Percentiles rank a stretch among this genome's conserved stretches.
Evolutionary conservation across 1,284 basidiomycete species (phyloP).

Genomic region (Abortiporus biennis): DNA sequence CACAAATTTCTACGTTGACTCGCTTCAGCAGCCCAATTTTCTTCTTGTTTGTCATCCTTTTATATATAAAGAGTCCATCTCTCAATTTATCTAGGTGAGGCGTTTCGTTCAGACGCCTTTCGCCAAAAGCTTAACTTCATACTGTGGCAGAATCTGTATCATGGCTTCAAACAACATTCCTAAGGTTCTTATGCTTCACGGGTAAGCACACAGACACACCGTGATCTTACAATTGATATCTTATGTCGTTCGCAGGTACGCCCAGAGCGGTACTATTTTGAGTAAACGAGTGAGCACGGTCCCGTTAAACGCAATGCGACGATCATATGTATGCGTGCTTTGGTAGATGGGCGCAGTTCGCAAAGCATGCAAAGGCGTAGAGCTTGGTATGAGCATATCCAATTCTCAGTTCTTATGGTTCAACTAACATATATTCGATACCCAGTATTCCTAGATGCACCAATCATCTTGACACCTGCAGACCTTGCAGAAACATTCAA

Average conservation of each 20-base stretch:
- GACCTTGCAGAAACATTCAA: slow-evolving; percentile 47
- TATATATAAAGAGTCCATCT: too few relatives aligned
- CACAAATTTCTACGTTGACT: too few relatives aligned
- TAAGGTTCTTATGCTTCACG: slow-evolving; percentile 56
- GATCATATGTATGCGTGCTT: slow-evolving; percentile 6
- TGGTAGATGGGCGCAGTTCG: slow-evolving; percentile 68
- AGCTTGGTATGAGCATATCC: slow-evolving; percentile 51
- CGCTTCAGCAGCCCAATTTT: too few relatives aligned
- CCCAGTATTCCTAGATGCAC: slow-evolving; percentile 78
- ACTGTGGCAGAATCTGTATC: too few relatives aligned
- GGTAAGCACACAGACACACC: slow-evolving; percentile 23
- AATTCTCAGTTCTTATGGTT: background rate
- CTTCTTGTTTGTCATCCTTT: too few relatives aligned
- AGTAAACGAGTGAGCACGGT: slow-evolving; percentile 74
- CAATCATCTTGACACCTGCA: slow-evolving; percentile 65
- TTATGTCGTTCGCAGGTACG: slow-evolving; percentile 46
- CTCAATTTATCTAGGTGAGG: too few relatives aligned
- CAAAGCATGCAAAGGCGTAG: slow-evolving; percentile 64
- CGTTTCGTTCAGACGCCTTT: too few relatives aligned
- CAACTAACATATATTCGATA: slow-evolving; percentile 1
- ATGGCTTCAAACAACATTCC: too few relatives aligned
- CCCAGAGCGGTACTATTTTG: slow-evolving; percentile 78
- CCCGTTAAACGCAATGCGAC: background rate
- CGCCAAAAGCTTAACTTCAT: too few relatives aligned
- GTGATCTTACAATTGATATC: background rate